Evolutionary conservation across 495 filamentous ascomycete species (phyloP).

Genomic region (Cercophora newfieldiana): DNA sequence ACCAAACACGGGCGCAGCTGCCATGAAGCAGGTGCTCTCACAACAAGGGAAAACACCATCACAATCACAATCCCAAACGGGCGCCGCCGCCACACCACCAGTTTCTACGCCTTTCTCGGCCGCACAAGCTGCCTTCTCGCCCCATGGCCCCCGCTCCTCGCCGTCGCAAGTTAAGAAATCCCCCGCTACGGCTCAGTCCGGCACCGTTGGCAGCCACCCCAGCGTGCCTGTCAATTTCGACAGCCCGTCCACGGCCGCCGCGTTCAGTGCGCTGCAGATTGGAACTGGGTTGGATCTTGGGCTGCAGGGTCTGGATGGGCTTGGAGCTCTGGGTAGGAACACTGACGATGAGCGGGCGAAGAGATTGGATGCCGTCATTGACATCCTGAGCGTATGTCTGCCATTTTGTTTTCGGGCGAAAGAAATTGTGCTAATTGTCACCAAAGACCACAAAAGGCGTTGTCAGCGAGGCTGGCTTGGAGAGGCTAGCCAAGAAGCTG

Average conservation of each 20-base stretch:
- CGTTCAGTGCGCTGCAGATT: constrained; percentile 48
- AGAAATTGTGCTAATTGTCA: constrained; percentile 7
- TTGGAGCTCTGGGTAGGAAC: constrained; percentile 33
- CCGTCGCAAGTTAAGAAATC: constrained; percentile 59
- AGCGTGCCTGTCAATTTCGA: constrained; percentile 50
- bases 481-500: constrained; percentile 68
- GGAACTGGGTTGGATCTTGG: constrained; percentile 40
- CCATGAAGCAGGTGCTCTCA: constrained; percentile 44
- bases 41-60: constrained; percentile 52
- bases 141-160: constrained; percentile 49
- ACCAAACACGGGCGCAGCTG: constrained; percentile 38
- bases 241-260: constrained; percentile 53
- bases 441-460: constrained; percentile 46
- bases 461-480: constrained; percentile 80
- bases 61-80: constrained; percentile 43
- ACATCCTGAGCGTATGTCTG: constrained; percentile 32
- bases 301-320: constrained; percentile 39
- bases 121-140: constrained; percentile 52
- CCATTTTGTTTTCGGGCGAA: neutral
- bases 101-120: constrained; percentile 58
- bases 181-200: constrained; percentile 40
- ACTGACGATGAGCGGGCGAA: constrained; percentile 61
- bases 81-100: constrained; percentile 52
- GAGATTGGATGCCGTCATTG: constrained; percentile 55
- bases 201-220: constrained; percentile 39